These are phyloP conservation scores for Arxiozyma heterogenica DNA, from an alignment of 1,139 yeast species.

Conservation along the genomic window DNA sequence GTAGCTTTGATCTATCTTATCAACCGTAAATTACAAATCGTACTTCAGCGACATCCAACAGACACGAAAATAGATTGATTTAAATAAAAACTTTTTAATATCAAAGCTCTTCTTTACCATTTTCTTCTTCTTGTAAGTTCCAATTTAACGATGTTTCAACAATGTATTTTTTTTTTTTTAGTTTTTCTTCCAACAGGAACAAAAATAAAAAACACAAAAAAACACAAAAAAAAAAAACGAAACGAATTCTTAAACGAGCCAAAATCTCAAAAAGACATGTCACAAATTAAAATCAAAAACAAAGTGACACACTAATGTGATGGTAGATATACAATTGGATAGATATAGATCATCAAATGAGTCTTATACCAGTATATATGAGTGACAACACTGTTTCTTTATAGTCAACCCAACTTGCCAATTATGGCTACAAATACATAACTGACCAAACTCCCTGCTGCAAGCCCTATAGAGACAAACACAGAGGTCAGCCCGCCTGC, in stretches of 20 bases:
- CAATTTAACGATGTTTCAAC: too few species aligned
- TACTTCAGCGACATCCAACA: neutral
- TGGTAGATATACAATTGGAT: too few species aligned
- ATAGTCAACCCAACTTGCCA: neutral
- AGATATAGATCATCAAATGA: too few species aligned
- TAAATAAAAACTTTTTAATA: too few species aligned
- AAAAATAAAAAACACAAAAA: too few species aligned
- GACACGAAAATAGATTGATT: neutral
- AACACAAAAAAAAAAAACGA: too few species aligned
- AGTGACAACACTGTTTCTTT: neutral
- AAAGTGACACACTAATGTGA: neutral
- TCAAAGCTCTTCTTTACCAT: too few species aligned
- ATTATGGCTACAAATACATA: conserved; percentile 45
- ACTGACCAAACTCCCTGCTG: conserved; percentile 68
- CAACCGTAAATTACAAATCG: neutral
- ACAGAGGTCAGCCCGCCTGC: conserved; percentile 90
- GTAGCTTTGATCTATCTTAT: neutral
- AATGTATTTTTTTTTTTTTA: too few species aligned
- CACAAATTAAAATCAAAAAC: neutral
- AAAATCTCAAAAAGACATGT: neutral
- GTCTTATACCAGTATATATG: neutral
- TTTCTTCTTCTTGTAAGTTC: too few species aligned
- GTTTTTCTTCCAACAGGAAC: too few species aligned
- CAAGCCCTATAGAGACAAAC: conserved; percentile 63
- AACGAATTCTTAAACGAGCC: neutral